Base-by-base conservation (phyloP, 202 grass and related monocot species). In the Zoysia matrella region DNA sequence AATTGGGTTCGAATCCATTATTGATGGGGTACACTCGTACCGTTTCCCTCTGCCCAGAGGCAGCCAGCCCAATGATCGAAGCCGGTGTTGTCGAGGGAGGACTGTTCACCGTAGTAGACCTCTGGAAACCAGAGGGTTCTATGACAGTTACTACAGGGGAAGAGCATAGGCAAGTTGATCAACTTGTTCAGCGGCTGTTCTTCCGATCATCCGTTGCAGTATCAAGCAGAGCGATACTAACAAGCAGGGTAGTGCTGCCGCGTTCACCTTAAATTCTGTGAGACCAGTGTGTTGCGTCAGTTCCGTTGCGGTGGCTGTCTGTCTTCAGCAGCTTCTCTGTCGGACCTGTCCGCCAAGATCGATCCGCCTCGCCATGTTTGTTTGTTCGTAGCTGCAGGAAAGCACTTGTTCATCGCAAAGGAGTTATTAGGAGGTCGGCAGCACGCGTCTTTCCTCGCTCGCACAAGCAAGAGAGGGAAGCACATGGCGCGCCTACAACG, bases 371-470 rank as follows among this genome's bases (percentile, higher is more conserved):
- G 22, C 8, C 18, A 36, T 61, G 58, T 61, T 22, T 11, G 49
- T 51, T 58, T 30, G 22, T 30, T 30, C 22, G 22, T 30, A 30
- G 22, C 22, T 30, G 12, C 3, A 1, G 50, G 50, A 54, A 54
- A 54, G 14, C 3, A 54, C 52, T 54, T 54, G 3, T 4, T 14
- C 11, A 14, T 3, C 3, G 22, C 12, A 12, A 10, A 18, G 58
- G 58, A 61, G 16, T 87, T 52, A 78, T 67, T 78, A 49, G 15
- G 1, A 82, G 74, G 86, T 88, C 86, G 86, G 86, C 80, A 83
- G 60, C 44, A 78, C 86, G 74, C 74, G 46, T 73, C 41, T 76
- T 52, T 30, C 22, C 22, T 30, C 0, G 78, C 75, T 42, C 54
- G 46, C 42, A 54, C 57, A 76, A 12, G 51, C 52, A 47, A 67